Evolutionary conservation across 2,329 filamentous ascomycete species (phyloP).

Genomic region (Penicillium freii): DNA sequence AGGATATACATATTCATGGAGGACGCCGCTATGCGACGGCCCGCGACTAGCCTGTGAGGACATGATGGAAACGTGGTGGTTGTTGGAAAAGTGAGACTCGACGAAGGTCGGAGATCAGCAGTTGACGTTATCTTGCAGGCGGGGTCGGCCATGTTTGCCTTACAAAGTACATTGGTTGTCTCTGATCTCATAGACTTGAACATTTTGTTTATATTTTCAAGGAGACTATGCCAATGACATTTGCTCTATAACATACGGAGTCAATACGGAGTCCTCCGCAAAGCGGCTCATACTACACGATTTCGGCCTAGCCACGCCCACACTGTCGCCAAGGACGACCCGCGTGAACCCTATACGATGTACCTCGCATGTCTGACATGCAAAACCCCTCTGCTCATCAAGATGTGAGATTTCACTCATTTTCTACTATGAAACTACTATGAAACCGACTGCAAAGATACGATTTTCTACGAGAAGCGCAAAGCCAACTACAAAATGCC

Average conservation of each 20-base stretch:
- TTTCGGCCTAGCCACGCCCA: neutral
- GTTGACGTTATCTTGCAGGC: constrained; percentile 12
- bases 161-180: neutral
- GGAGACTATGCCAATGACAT: neutral
- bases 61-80: constrained; percentile 8
- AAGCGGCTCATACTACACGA: neutral
- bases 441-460: neutral
- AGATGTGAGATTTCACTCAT: neutral
- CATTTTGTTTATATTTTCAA: neutral
- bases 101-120: constrained; percentile 4
- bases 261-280: neutral
- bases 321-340: neutral
- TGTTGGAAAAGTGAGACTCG: neutral
- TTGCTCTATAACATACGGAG: neutral
- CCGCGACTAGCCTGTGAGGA: constrained; percentile 14
- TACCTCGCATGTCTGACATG: neutral
- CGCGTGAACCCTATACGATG: neutral
- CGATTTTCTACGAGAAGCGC: neutral
- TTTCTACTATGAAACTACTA: neutral
- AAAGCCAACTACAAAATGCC: neutral
- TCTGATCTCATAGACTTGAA: neutral
- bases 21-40: constrained; percentile 29
- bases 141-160: neutral
- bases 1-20: constrained; percentile 39
- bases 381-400: neutral